A percentile compares a stretch with the other conserved stretches of the same genome.
Evolutionary conservation across 352 stramenopile genomes (phyloP).

Genomic region (Globisporangium camurandrum): DNA sequence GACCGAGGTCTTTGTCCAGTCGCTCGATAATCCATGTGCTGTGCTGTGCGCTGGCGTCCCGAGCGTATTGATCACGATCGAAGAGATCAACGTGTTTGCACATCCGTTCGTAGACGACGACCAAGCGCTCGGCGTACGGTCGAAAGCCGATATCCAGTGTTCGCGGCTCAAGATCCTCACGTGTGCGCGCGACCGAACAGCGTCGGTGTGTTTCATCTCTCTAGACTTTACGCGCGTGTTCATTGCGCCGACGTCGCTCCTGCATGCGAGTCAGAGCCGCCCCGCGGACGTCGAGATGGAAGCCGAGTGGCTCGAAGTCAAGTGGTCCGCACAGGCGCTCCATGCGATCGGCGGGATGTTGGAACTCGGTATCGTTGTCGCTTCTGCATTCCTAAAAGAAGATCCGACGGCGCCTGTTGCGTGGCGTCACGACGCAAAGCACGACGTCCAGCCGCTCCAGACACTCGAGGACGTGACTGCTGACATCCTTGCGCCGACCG

Average conservation of each 20-base stretch:
- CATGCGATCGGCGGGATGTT: constrained; percentile 56
- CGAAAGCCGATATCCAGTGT: constrained; percentile 55
- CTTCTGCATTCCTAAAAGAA: constrained; percentile 22
- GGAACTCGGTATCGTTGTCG: constrained; percentile 42
- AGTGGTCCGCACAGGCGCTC: constrained; percentile 52
- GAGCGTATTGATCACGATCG: constrained; percentile 28
- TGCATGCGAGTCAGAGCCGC: constrained; percentile 24
- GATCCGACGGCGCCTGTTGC: background rate
- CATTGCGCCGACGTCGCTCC: constrained; percentile 31
- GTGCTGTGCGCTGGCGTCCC: constrained; percentile 45
- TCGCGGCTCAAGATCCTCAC: constrained; percentile 47
- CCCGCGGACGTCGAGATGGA: constrained; percentile 65
- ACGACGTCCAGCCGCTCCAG: constrained; percentile 27
- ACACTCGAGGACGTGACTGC: constrained; percentile 26
- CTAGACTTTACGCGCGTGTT: constrained; percentile 66
- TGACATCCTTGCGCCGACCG: constrained; percentile 25
- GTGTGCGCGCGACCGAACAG: constrained; percentile 11
- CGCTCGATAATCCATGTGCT: constrained; percentile 25
- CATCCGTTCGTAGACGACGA: constrained; percentile 48
- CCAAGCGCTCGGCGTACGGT: constrained; percentile 47
- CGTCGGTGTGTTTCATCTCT: constrained; percentile 37
- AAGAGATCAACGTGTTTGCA: constrained; percentile 48
- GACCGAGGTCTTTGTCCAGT: constrained; percentile 25
- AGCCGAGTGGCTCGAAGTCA: constrained; percentile 66
- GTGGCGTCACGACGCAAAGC: constrained; percentile 8